phyloP scores from a whole-genome alignment of 495 filamentous ascomycete species.

The Aspergillus asperescens region DNA sequence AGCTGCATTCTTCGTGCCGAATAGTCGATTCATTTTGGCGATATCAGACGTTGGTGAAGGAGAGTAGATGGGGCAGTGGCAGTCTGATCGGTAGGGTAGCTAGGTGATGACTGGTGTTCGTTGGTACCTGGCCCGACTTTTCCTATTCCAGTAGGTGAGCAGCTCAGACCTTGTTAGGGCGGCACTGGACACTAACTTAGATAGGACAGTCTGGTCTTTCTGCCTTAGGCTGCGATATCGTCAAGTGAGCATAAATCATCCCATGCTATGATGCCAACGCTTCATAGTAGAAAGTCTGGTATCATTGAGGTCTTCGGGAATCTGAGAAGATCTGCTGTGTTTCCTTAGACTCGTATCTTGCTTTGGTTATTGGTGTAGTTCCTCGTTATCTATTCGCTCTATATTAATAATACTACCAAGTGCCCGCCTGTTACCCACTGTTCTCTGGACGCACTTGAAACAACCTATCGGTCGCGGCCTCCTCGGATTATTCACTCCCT shows the following conservation, averaged over 20 bases:
- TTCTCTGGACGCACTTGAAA: slow-evolving; percentile 14
- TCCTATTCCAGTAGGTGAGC: neutral
- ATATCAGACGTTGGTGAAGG: neutral
- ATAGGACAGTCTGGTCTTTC: neutral
- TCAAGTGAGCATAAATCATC: neutral
- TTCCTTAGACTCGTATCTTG: neutral
- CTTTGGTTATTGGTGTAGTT: neutral
- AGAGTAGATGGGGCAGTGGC: neutral
- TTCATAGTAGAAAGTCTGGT: neutral
- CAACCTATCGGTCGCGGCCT: slow-evolving; percentile 6
- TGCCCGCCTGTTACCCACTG: slow-evolving; percentile 3
- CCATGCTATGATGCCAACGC: neutral
- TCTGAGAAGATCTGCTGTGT: neutral
- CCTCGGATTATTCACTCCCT: slow-evolving; percentile 6
- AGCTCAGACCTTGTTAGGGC: neutral
- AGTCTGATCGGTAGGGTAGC: neutral
- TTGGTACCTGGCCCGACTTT: neutral
- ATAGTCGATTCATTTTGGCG: slow-evolving; percentile 82
- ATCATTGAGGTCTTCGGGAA: neutral
- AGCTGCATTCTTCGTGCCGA: slow-evolving; percentile 79
- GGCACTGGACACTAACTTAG: neutral
- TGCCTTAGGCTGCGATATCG: neutral
- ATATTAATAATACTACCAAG: slow-evolving; percentile 10
- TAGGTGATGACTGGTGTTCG: too few relatives aligned
- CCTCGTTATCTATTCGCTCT: neutral